Percentiles rank a stretch among this genome's conserved stretches.
Evolutionary conservation across 2,329 filamentous ascomycete species (phyloP).

Genomic region (Metarhizium anisopliae): DNA sequence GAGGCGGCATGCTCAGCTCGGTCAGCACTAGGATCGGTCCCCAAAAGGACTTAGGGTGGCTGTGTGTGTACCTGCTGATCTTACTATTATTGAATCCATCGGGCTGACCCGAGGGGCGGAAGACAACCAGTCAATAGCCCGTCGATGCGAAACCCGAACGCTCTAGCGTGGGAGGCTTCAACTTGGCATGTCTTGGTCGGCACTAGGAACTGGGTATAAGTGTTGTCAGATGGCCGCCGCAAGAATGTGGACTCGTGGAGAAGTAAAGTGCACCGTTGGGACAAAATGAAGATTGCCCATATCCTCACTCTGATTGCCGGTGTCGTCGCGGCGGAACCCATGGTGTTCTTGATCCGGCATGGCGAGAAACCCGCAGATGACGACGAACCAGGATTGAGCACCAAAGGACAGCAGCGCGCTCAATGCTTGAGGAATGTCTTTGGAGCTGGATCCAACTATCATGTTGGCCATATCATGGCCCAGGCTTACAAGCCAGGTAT

Average conservation of each 20-base stretch:
- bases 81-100: neutral
- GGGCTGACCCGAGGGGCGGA: neutral
- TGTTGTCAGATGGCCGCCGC: neutral
- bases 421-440: constrained; percentile 52
- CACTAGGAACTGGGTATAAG: neutral
- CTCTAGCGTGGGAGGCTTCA: neutral
- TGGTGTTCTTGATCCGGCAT: constrained; percentile 54
- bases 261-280: neutral
- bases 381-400: constrained; percentile 35
- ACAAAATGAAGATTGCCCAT: constrained; percentile 13
- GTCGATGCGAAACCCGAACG: neutral
- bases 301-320: constrained; percentile 10
- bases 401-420: constrained; percentile 43
- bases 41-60: neutral
- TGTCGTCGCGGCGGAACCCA: constrained; percentile 26
- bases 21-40: neutral
- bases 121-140: neutral
- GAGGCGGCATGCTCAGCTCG: neutral
- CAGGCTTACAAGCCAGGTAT: constrained; percentile 39
- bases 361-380: constrained; percentile 51
- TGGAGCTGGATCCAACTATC: constrained; percentile 38
- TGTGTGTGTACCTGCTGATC: neutral
- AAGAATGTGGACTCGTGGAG: no score
- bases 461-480: constrained; percentile 51
- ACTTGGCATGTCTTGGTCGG: neutral